Percentiles rank a stretch among this genome's conserved stretches.
These are phyloP conservation scores for Alternaria sp. DNA, from an alignment of 2,329 filamentous ascomycete genomes.

Conservation along the genomic window DNA sequence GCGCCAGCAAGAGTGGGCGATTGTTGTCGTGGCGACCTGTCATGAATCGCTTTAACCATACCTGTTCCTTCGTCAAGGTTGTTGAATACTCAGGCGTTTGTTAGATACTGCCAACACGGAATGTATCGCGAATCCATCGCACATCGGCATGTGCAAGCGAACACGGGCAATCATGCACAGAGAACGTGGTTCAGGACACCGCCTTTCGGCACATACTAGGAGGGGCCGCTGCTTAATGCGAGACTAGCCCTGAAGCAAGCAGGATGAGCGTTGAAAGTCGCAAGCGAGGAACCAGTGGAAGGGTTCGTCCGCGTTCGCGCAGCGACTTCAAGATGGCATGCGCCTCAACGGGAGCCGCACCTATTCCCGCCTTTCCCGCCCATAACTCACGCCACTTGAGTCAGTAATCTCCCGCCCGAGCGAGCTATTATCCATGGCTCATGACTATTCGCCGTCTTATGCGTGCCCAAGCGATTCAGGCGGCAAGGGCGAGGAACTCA, in stretches of 20 bases:
- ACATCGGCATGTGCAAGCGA: not conserved
- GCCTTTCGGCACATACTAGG: not conserved
- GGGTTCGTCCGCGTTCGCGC: not conserved
- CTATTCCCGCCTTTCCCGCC: not conserved
- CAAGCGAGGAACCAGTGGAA: slow-evolving; percentile 1
- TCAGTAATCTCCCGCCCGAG: not conserved
- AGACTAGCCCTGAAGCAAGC: not conserved
- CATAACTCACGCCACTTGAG: not conserved
- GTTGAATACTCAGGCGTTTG: not conserved
- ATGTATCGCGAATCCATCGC: not conserved
- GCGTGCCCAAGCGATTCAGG: not conserved
- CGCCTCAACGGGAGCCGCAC: not conserved
- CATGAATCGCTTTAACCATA: not conserved
- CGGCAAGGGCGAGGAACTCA: not conserved
- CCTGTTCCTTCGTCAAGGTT: not conserved
- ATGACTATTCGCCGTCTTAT: not conserved
- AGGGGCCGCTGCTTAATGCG: not conserved
- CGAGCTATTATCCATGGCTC: not conserved
- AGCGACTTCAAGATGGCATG: not conserved
- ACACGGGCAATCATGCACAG: not conserved
- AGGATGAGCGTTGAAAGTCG: not conserved
- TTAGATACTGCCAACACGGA: not conserved
- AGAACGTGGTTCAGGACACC: not conserved
- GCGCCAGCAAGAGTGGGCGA: not conserved
- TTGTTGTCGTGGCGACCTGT: not conserved